phyloP scores from a whole-genome alignment of 164 flowering plant genomes.

The Umbilicus rupestris region DNA sequence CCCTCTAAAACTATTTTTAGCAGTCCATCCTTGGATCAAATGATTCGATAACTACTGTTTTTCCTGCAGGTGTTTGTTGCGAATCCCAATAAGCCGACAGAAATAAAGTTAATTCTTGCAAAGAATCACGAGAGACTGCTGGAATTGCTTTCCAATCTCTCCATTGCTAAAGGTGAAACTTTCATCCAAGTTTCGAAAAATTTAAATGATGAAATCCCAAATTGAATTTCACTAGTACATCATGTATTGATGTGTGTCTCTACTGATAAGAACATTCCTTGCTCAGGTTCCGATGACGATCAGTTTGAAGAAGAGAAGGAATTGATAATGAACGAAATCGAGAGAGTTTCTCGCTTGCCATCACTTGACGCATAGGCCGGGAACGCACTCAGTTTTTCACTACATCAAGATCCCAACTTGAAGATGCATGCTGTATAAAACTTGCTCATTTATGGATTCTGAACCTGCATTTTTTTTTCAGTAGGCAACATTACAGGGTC shows the following conservation, averaged over 20 bases:
- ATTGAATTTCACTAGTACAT: background rate
- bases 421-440: no score
- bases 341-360: constrained; percentile 48
- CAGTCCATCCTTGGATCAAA: background rate
- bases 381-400: background rate
- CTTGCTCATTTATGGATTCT: no score
- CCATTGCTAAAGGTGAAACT: constrained; percentile 58
- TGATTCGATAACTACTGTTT: background rate
- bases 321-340: constrained; percentile 77
- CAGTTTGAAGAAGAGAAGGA: constrained; percentile 96
- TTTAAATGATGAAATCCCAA: background rate
- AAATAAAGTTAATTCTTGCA: constrained; percentile 61
- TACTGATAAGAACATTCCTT: background rate
- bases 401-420: no score
- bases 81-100: constrained; percentile 87
- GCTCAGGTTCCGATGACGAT: constrained; percentile 70
- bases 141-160: constrained; percentile 58
- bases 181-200: background rate
- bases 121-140: constrained; percentile 69
- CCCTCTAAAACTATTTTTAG: background rate
- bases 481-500: no score
- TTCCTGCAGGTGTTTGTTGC: constrained; percentile 83
- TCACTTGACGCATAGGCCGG: background rate
- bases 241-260: background rate
- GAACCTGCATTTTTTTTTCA: no score